Conservation (phyloP, 176 grass and related monocot species). For the Panicum miliaceum region DNA sequence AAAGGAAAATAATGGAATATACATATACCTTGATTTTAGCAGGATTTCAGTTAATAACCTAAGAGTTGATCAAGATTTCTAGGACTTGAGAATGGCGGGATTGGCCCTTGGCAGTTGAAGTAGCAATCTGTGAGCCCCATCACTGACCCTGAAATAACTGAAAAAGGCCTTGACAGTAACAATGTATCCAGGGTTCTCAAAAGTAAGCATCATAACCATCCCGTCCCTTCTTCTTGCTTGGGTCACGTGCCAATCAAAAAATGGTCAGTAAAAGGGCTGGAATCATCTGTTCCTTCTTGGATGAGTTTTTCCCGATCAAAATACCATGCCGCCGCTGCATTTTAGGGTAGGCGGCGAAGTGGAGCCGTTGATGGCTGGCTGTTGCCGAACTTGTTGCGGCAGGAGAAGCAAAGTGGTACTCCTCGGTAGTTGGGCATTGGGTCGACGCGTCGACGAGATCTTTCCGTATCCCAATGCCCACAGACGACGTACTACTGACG, state of each 20-base stretch:
- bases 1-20: too few relatives aligned
- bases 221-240: not conserved
- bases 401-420: constrained; percentile 6
- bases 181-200: not conserved
- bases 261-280: not conserved
- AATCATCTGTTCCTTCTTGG: not conserved
- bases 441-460: not conserved
- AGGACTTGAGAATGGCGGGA: not conserved
- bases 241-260: not conserved
- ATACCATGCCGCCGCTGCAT: not conserved
- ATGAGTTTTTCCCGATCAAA: not conserved
- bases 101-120: not conserved
- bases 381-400: not conserved
- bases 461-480: not conserved
- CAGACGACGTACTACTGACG: too few relatives aligned
- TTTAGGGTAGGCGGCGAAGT: not conserved
- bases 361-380: not conserved
- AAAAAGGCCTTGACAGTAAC: not conserved
- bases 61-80: not conserved
- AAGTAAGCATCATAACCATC: constrained; percentile 18
- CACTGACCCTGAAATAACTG: not conserved
- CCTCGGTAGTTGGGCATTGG: not conserved
- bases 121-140: not conserved
- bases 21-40: not conserved
- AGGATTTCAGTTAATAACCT: not conserved